Conservation (phyloP, 75 land plant genomes). For the Cryptomeria japonica region DNA sequence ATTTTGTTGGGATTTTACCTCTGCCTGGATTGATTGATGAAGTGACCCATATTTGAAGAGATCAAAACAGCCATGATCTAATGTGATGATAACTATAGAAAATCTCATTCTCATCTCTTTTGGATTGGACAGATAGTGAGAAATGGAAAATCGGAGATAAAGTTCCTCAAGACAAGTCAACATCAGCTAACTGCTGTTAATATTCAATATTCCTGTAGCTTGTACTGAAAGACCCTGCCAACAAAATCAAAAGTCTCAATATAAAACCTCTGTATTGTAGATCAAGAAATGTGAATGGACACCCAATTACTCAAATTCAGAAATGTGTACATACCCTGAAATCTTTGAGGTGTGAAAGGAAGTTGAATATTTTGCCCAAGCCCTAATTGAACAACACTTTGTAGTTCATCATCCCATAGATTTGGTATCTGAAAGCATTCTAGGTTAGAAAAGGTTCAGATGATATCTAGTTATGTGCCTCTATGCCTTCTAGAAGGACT, state of each 20-base stretch:
- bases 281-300: background rate
- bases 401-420: conserved; percentile 42
- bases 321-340: background rate
- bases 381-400: conserved; percentile 37
- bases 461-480: conserved; percentile 3
- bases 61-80: background rate
- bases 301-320: background rate
- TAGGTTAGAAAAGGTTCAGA: background rate
- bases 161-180: background rate
- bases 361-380: conserved; percentile 9
- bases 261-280: background rate
- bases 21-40: background rate
- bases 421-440: conserved; percentile 24
- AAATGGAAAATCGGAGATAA: background rate
- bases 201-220: conserved; percentile 8
- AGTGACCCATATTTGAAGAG: background rate
- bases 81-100: background rate
- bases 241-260: background rate
- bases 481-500: background rate
- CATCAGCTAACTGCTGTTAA: background rate
- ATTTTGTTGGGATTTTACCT: background rate
- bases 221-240: conserved; percentile 14
- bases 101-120: background rate
- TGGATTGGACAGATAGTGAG: background rate
- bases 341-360: conserved; percentile 1